Percentiles rank a stretch among this genome's conserved stretches.
Conservation (phyloP, 2,329 filamentous ascomycete genomes). For the Lasiodiplodia citricola region DNA sequence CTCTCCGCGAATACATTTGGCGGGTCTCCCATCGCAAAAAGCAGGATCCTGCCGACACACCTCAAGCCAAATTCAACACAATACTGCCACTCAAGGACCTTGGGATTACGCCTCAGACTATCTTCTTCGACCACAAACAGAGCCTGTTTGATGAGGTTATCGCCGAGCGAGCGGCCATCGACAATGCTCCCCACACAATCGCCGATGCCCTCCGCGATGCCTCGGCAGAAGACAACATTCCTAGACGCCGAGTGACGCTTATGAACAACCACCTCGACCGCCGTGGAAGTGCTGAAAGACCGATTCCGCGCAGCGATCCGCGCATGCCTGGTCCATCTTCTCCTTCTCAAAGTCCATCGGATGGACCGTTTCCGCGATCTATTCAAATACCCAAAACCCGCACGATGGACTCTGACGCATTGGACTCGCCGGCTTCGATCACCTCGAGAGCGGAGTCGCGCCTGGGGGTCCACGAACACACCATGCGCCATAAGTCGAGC, state of each 20-base stretch:
- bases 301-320: constrained; percentile 29
- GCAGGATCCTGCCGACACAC: constrained; percentile 51
- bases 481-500: constrained; percentile 56
- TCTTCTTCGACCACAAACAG: constrained; percentile 85
- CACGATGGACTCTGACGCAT: constrained; percentile 6
- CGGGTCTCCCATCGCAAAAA: constrained; percentile 75
- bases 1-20: constrained; percentile 90
- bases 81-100: constrained; percentile 78
- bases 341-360: constrained; percentile 17
- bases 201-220: constrained; percentile 90
- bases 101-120: constrained; percentile 81
- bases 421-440: constrained; percentile 18
- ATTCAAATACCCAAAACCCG: constrained; percentile 35
- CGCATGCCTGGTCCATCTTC: constrained; percentile 37
- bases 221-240: constrained; percentile 73
- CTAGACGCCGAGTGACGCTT: constrained; percentile 49
- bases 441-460: constrained; percentile 29
- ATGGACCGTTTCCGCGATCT: constrained; percentile 38
- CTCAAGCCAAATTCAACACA: constrained; percentile 60
- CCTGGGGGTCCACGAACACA: constrained; percentile 9
- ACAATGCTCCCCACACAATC: constrained; percentile 71
- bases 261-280: constrained; percentile 49
- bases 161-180: constrained; percentile 40
- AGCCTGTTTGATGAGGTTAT: constrained; percentile 53
- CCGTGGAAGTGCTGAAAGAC: neutral